These are phyloP conservation scores for Candida sithepensis DNA, from an alignment of 805 yeast genomes.

Conservation along the genomic window DNA sequence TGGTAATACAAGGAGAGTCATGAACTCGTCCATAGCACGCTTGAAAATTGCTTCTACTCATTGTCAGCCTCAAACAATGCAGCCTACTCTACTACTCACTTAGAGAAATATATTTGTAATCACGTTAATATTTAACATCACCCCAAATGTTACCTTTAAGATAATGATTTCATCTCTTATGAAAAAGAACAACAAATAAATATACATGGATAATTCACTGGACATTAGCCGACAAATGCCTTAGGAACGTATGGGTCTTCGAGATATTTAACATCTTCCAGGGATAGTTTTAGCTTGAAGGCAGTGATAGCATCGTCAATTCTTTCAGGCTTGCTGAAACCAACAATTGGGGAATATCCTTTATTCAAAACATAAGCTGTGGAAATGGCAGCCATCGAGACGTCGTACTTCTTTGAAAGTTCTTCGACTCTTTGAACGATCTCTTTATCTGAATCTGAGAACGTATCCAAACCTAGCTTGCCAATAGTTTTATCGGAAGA, in stretches of 20 bases:
- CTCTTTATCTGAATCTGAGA: conserved; percentile 23
- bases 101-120: too few relatives aligned
- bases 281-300: conserved; percentile 35
- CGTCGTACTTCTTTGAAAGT: conserved; percentile 42
- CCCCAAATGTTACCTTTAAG: too few relatives aligned
- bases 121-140: too few relatives aligned
- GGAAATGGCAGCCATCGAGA: conserved; percentile 50
- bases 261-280: conserved; percentile 33
- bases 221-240: not conserved
- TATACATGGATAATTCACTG: too few relatives aligned
- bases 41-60: too few relatives aligned
- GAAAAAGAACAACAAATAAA: too few relatives aligned
- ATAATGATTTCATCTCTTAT: too few relatives aligned
- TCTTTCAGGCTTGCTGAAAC: conserved; percentile 44
- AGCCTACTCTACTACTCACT: too few relatives aligned
- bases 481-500: not conserved
- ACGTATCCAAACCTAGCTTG: conserved; percentile 13
- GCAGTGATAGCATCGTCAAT: conserved; percentile 52
- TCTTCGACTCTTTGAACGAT: conserved; percentile 50
- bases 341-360: conserved; percentile 54
- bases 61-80: too few relatives aligned
- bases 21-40: too few relatives aligned
- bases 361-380: conserved; percentile 52
- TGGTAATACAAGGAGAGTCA: too few relatives aligned
- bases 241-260: conserved; percentile 30